Base-by-base conservation (phyloP, 805 yeast genomes). In the Vanderwaltozyma yarrowii region DNA sequence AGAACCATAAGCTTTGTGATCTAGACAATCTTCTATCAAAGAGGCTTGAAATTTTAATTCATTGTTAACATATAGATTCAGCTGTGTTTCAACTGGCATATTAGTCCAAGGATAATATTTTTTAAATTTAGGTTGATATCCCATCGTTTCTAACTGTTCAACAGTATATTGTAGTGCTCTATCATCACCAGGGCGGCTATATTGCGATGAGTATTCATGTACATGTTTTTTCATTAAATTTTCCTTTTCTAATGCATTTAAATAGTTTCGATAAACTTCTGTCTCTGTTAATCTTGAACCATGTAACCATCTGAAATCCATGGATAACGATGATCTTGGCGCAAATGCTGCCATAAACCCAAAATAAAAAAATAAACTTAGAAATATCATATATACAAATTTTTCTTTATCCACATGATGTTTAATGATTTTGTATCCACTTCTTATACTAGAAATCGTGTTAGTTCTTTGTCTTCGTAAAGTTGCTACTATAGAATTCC, bases 301-400 rank as follows among this genome's bases (percentile, higher is more conserved):
- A 58, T 85, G 84, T 45, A 84, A 57, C 35, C 95, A 63, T 49
- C 89, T 70, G 50, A 82, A 74, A 58, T 88, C 96, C 45, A 95
- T 65, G 35, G 81, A 75, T 15, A 85, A 63, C 2, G 95, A 83
- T 1, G 96, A 84, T 40, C 95, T 60, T 2, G 95, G 96, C 13
- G 86, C 65, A 54, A 87, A 87, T 0, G 80, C 74, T 35, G 84
- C 64, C 30, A 82, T 74, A 52, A 82, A 76, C 2, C 72, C 65
- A 13, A 74, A 20, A 43, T 60, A 60, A 2, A 58, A 33, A 37
- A 51, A 21, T 28, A 56, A 13, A 47, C 58, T 36, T 37, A 51
- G 48, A 11, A 52, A 20, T 11, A 54, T 20, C 16, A 54, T 36
- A 19, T 41, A 47, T 2, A 44, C 24, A 39, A 60, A 59, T 35